These are phyloP conservation scores for Tylopilus vinaceipallidus DNA, from an alignment of 768 basidiomycete species.

Conservation along the genomic window DNA sequence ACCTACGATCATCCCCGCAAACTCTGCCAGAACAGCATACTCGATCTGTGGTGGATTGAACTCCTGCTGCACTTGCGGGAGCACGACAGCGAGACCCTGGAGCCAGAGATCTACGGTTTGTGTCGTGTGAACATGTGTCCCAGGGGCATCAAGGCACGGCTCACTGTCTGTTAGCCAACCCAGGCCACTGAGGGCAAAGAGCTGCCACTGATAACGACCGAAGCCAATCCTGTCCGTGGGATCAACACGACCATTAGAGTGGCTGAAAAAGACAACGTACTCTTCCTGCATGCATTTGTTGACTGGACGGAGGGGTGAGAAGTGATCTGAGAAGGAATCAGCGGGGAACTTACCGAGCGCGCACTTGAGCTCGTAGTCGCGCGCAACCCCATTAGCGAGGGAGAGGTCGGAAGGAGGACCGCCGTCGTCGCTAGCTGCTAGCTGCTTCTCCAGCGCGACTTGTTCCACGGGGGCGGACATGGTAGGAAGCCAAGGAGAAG, in stretches of 20 bases:
- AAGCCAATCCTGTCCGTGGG: constrained; percentile 41
- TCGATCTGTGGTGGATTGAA: constrained; percentile 42
- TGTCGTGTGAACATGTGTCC: constrained; percentile 13
- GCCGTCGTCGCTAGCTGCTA: constrained; percentile 11
- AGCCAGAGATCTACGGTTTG: constrained; percentile 36
- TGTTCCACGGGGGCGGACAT: not conserved
- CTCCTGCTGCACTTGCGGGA: constrained; percentile 43
- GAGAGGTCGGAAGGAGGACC: constrained; percentile 1
- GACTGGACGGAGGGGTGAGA: constrained; percentile 28
- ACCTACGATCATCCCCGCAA: constrained; percentile 48
- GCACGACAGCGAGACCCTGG: constrained; percentile 46
- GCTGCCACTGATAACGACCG: constrained; percentile 47
- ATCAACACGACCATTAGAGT: constrained; percentile 2
- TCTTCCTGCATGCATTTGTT: constrained; percentile 47
- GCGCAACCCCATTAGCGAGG: constrained; percentile 26
- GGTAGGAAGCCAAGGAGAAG: not conserved
- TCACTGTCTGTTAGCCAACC: constrained; percentile 52
- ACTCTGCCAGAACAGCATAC: constrained; percentile 46
- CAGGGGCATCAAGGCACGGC: constrained; percentile 21
- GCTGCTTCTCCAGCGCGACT: constrained; percentile 18
- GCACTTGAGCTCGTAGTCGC: constrained; percentile 35
- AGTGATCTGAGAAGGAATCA: not conserved
- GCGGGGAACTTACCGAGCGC: constrained; percentile 24
- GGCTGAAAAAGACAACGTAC: constrained; percentile 27
- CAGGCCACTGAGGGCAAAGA: constrained; percentile 45